These are phyloP conservation scores for Aspergillus sp. DNA, from an alignment of 2,329 filamentous ascomycete genomes.

Conservation along the genomic window DNA sequence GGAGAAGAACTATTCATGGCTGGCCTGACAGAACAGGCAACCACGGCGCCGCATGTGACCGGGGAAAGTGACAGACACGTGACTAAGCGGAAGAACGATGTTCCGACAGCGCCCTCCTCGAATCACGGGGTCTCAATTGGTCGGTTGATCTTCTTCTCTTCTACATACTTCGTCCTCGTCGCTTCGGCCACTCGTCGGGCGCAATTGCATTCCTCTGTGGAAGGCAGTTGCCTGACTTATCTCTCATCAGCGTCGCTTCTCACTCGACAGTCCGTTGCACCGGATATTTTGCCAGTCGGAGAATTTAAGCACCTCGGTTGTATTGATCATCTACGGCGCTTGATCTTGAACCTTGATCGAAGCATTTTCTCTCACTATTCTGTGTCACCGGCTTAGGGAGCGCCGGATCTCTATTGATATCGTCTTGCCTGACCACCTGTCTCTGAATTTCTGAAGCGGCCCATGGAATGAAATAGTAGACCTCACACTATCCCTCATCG, in stretches of 20 bases:
- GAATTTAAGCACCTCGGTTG: neutral
- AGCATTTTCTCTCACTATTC: too few relatives aligned
- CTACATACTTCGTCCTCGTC: neutral
- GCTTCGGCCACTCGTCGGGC: conserved; percentile 1
- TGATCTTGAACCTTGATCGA: neutral
- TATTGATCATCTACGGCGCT: neutral
- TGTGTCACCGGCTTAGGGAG: too few relatives aligned
- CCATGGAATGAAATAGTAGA: neutral
- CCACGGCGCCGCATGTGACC: neutral
- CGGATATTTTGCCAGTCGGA: neutral
- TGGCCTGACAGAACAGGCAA: neutral
- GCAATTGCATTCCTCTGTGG: conserved; percentile 2
- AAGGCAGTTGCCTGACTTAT: conserved; percentile 9
- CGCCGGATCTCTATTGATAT: too few relatives aligned
- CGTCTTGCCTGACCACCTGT: too few relatives aligned
- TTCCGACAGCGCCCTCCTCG: conserved; percentile 2
- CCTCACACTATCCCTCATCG: neutral
- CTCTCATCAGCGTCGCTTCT: neutral
- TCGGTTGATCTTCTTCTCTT: conserved; percentile 2
- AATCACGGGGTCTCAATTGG: conserved; percentile 5
- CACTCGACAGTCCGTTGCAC: neutral
- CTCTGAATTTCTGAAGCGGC: neutral
- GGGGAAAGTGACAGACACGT: neutral
- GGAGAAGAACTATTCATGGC: neutral
- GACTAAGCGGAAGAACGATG: conserved; percentile 1